These are phyloP conservation scores for Ricinus communis DNA, from an alignment of 345 rosid species.

Conservation along the genomic window DNA sequence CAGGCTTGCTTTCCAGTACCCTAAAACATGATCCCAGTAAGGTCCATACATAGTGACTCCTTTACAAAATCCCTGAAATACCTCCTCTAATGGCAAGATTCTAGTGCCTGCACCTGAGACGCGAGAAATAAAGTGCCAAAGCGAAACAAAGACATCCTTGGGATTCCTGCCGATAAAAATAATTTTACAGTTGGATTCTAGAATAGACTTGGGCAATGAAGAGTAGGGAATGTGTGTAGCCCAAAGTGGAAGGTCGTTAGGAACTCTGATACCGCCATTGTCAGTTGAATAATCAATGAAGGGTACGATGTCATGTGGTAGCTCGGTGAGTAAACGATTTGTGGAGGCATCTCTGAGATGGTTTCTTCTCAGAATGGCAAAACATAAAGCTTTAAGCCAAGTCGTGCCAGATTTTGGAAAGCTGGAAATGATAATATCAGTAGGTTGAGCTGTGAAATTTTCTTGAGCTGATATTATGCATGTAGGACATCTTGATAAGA, in stretches of 20 bases:
- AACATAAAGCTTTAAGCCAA: conserved; percentile 39
- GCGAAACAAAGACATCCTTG: background rate
- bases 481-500: background rate
- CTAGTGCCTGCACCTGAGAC: background rate
- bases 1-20: background rate
- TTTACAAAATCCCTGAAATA: background rate
- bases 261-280: background rate
- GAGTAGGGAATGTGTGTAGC: background rate
- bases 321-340: conserved; percentile 27
- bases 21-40: background rate
- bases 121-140: background rate
- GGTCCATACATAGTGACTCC: background rate
- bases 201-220: background rate
- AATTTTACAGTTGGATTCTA: background rate
- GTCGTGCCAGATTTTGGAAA: conserved; percentile 39
- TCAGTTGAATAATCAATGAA: too few species aligned
- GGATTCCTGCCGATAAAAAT: background rate
- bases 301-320: conserved; percentile 40
- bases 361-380: conserved; percentile 25
- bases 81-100: background rate
- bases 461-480: background rate
- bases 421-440: conserved; percentile 33
- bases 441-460: conserved; percentile 28
- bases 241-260: background rate
- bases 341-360: conserved; percentile 8